Evolutionary conservation across 2,329 filamentous ascomycete species (phyloP), one percentile per base, ranked within the genome.

Genomic region (Neofusicoccum sp.): DNA sequence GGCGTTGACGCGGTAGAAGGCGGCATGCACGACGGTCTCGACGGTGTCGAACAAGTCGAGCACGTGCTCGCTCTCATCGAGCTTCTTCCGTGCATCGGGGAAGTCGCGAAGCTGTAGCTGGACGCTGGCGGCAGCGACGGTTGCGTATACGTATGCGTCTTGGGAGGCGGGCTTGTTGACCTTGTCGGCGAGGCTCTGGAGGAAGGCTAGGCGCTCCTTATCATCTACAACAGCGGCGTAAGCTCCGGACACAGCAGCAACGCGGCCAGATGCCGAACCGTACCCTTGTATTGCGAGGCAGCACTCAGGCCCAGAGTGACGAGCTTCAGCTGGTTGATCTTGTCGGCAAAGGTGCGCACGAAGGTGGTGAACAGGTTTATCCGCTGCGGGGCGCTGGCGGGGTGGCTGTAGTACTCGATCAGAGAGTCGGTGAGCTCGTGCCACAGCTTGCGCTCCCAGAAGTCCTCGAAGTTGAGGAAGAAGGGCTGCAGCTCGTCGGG

Each of bases 381-480:
- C 72, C 93, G 89, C 79, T 96, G 91, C 62, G 86, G 82, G 61
- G 87, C 89, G 77, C 93, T 98, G 72, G 88, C 86, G 45, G 89
- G 84, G 69, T 90, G 80, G 71, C 88, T 87, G 81, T 97, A 99
- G 84, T 93, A 97, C 67, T 90, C 84, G 68, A 96, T 82, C 61
- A 99, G 85, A 58, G 88, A 83, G 72, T 96, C 89, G 36, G 95
- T 99, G 67, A 99, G 89, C 79, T 99, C 93, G 81, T 99, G 95
- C 95, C 95, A 99, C 79, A 99, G 85, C 80, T 97, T 97, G 71
- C 93, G 88, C 82, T 99, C 95, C 95, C 95, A 99, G 73, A 87
- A 90, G 75, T 96, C 92, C 81, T 99, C 95, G 67, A 99, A 96
- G 70, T 89, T 86, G 69, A 99, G 84, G 76, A 97, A 90, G 71